Evolutionary conservation across 2,329 filamentous ascomycete species (phyloP), one percentile per base, ranked within the genome.

Genomic region (Penicillium brasilianum): DNA sequence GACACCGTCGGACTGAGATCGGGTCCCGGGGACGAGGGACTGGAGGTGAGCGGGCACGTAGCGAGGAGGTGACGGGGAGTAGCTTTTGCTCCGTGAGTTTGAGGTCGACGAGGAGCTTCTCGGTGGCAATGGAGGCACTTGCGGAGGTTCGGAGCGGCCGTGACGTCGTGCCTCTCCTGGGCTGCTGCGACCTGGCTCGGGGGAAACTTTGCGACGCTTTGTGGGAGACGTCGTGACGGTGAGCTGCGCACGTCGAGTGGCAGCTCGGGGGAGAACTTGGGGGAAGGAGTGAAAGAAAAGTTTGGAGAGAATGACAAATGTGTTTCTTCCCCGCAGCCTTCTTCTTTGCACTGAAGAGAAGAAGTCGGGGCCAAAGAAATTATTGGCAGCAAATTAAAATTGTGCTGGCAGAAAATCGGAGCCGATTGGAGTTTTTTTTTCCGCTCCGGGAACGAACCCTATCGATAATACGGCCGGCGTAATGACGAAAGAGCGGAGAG

Each of bases 11-110:
- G 73, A 64, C 69, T 71, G 78, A 43, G 66, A 69, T 63, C 65
- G 64, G 49, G 70, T 64, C 59, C 71, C 74, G 39, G 76, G 71
- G 57, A 83, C 78, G 72, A 84, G 83, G 73, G 81, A 79, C 71
- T 84, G 83, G 59, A 87, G 76, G 73, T 86, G 84, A 57, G 84
- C 81, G 62, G 84, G 84, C 58, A 87, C 78, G 72, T 82, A 85
- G 61, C 82, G 79, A 46, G 80, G 72, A 53, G 74, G 71, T 34
- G 76, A 74, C 41, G 65, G 60, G 50, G 75, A 74, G 44, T 71
- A 69, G 60, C 66, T 69, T 56, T 65, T 66, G 59, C 66, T 70
- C 61, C 69, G 70, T 55, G 66, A 66, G 58, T 62, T 66, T 30
- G 71, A 71, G 30, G 66, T 51, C 32, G 71, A 69, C 16, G 66